Evolutionary conservation across 2,329 filamentous ascomycete genomes (phyloP).

Genomic region (Lachnum nothofagi): DNA sequence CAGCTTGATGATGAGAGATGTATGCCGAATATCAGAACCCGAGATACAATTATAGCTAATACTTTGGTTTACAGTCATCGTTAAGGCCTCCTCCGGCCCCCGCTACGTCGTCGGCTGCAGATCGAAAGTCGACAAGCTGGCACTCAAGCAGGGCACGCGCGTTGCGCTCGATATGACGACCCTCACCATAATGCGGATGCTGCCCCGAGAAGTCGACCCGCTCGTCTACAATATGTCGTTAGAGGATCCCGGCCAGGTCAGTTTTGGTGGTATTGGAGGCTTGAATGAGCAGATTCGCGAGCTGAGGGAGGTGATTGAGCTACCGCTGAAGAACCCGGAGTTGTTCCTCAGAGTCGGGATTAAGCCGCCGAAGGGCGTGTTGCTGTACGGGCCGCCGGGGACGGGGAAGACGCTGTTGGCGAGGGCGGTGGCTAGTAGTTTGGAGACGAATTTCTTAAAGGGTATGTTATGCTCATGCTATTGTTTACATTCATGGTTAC

Average conservation of each 20-base stretch:
- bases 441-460: conserved; percentile 98
- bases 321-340: conserved; percentile 97
- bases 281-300: conserved; percentile 98
- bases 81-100: conserved; percentile 94
- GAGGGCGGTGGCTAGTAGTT: conserved; percentile 87
- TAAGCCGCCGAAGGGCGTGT: conserved; percentile 95
- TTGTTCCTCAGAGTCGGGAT: conserved; percentile 95
- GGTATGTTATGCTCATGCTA: conserved; percentile 49
- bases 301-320: conserved; percentile 92
- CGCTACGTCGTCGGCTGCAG: conserved; percentile 97
- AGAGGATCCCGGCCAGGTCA: conserved; percentile 95
- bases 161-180: conserved; percentile 99
- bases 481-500: conserved; percentile 3
- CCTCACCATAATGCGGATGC: conserved; percentile 99
- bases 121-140: conserved; percentile 94
- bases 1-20: conserved; percentile 98
- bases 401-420: conserved; percentile 95
- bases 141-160: conserved; percentile 96
- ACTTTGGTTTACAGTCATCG: conserved; percentile 64
- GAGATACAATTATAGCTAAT: conserved; percentile 20
- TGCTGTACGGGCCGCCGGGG: conserved; percentile 92
- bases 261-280: conserved; percentile 94
- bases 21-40: conserved; percentile 35
- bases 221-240: conserved; percentile 99
- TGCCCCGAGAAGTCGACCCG: conserved; percentile 95